Base-by-base conservation (phyloP, 2,329 filamentous ascomycete genomes). In the Neofusicoccum sp. region DNA sequence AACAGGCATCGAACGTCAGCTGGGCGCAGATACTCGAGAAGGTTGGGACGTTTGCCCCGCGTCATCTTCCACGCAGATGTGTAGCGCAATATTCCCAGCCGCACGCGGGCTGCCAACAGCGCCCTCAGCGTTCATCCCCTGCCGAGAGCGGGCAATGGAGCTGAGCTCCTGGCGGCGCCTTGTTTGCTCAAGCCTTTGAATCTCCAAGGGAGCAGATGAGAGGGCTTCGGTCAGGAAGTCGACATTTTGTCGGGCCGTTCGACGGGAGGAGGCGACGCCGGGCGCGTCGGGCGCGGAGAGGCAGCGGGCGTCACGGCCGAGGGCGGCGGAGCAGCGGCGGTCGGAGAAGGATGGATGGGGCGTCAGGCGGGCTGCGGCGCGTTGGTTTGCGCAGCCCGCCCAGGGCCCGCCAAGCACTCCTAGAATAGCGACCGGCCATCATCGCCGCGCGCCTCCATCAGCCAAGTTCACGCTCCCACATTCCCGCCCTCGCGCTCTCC, bases 401-500 rank as follows among this genome's bases (percentile, higher is more conserved):
- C 53, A n/a, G 38, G 38, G 49, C 56, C 30, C 44, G 36, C 44
- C 26, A 51, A 56, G 51, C n/a, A 49, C 44, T 56, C 57, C 58
- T 44, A 60, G 48, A 43, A 54, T 44, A 45, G 58, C 58, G 45
- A 51, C 47, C 45, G 36, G 47, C 58, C 38, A 51, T 36, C 58
- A 45, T 38, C 34, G 26, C 47, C 38, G 33, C 58, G 40, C 58
- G 58, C 40, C 58, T 60, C 58, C 47, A 44, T 49, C 30, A 12
- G 28, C 58, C 28, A 43, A 20, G 24, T 33, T 38, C 12, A 16
- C 57, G 26, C n/a, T n/a, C 28, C 31, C 57, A 28, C 28, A 34
- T 20, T 9, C 24, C 28, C 44, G 9, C 7, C 26, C 36, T 20
- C 38, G 20, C 28, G 20, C 33, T 47, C 24, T 14, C 20, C 30